Evolutionary conservation across 1,284 basidiomycete species (phyloP).

Genomic region (Tilletia horrida): DNA sequence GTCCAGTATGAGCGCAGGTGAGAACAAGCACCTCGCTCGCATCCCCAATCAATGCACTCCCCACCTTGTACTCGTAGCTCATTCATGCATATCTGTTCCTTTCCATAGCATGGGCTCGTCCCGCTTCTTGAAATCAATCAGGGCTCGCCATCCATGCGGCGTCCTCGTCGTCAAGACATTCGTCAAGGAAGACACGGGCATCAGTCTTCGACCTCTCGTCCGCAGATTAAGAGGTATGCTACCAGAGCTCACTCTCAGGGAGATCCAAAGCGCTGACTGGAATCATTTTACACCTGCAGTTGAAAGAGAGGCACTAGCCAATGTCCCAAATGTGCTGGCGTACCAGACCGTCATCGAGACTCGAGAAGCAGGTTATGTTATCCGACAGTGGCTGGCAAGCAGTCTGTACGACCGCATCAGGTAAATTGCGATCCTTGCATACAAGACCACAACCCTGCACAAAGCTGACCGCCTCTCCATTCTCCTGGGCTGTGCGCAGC

Average conservation of each 20-base stretch:
- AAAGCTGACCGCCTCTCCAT: background rate
- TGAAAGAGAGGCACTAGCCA: conserved; percentile 77
- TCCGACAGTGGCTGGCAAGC: conserved; percentile 90
- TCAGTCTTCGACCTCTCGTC: conserved; percentile 68
- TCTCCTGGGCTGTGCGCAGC: conserved; percentile 58
- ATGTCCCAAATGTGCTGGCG: conserved; percentile 82
- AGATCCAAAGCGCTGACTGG: no score
- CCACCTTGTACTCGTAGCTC: conserved; percentile 21
- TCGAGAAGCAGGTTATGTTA: conserved; percentile 90
- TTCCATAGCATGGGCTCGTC: conserved; percentile 78
- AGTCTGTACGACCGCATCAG: conserved; percentile 97
- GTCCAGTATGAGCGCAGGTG: conserved; percentile 47
- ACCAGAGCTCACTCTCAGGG: background rate
- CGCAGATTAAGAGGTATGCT: conserved; percentile 66
- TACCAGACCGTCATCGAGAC: conserved; percentile 91
- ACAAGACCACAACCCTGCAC: background rate
- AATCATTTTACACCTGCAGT: conserved; percentile 35
- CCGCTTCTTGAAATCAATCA: conserved; percentile 88
- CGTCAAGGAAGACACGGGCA: conserved; percentile 72
- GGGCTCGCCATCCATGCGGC: conserved; percentile 69
- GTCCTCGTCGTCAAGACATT: conserved; percentile 75
- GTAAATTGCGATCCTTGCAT: conserved; percentile 58
- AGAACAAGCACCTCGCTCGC: conserved; percentile 16
- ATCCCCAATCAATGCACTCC: background rate
- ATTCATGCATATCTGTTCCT: background rate